Evolutionary conservation across 108 stramenopile species (phyloP), one percentile per base, ranked within the genome.

Genomic region (Cyclotella cryptica): DNA sequence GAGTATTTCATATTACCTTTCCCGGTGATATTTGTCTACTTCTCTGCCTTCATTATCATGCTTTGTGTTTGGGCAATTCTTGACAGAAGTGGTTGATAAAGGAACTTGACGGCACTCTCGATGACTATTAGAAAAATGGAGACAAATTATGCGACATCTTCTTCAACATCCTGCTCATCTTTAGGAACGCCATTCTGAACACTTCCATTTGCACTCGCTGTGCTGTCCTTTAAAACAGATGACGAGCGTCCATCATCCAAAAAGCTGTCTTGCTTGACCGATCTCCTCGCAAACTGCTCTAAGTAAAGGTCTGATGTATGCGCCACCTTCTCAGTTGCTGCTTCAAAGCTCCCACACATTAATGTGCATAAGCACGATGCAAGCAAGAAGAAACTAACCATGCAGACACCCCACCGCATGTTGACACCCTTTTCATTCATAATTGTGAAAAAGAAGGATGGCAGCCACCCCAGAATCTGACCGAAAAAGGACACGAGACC

Each of bases 401-500:
- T 72, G 7, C 73, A 26, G 43, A 81, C 19, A n/a, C 80, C 69
- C 84, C 79, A 80, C 47, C 84, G 75, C 77, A 89, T 90, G 35
- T 58, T 80, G 7, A 90, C 81, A 14, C 84, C 89, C 18, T 57
- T 66, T 72, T 94, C 91, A 68, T 90, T 92, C 86, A 95, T 80
- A 10, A 84, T 42, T 0, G 88, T 89, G 49, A 91, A 92, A 8
- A 95, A 43, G 22, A 95, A 69, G 10, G 90, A 84, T 6, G 93
- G 93, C 10, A 90, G 67, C 91, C 91, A 95, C 0, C 83, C 85
- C 0, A 91, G 21, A 26, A 90, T 72, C 69, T 91, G 90, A 17
- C 81, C 79, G 41, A 77, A 78, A 68, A 86, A 86, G 18, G 71
- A 69, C 9, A 81, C 74, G 42, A 86, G 59, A n/a, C 89, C 87